Base-by-base conservation (phyloP, 257 asterid species). In the Lycium barbarum region DNA sequence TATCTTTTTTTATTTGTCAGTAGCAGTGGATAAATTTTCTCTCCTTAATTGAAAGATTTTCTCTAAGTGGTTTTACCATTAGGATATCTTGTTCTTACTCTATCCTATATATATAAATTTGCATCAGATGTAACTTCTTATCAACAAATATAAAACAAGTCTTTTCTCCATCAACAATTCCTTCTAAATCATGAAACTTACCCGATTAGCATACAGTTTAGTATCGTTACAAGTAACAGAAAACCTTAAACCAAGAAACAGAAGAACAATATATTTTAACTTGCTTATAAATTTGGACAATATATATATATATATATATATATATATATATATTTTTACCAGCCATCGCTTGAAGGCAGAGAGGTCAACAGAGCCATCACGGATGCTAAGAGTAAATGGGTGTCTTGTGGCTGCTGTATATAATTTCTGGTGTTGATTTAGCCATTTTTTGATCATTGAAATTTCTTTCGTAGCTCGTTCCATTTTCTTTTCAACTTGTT, bases 261-360 rank as follows among this genome's bases (percentile, higher is more conserved):
- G 33, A 26, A 26, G 33, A 26, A 26, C 33, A 26, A 26, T 26
- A 26, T 26, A 26, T 26, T 26, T 26, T 26, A 26, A 26, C 33
- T 26, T 26, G 33, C 33, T 5, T 43, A 26, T 45, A 61, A 59
- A 20, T 18, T 59, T 18, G 18, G 12, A 55, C 12, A 26, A 38
- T 26, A 26, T 26, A 26, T 26, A 26, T 26, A 26, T 26, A 26
- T 26, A 26, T 26, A 26, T 26, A 26, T 26, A 26, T 26, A 26
- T 26, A n/a, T n/a, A n/a, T n/a, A n/a, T n/a, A n/a, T n/a, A n/a
- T n/a, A n/a, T 53, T 3, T 15, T 82, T 86, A 94, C 99, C 97
- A 95, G 96, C 99, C 98, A 95, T 4, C 92, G 88, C 87, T 91
- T 94, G 97, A 95, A 94, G 83, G 94, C 85, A 55, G 92, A 85